A percentile compares a stretch with the other conserved stretches of the same genome.
Conservation (phyloP, 2,329 filamentous ascomycete species). For the Aspergillus piperis region DNA sequence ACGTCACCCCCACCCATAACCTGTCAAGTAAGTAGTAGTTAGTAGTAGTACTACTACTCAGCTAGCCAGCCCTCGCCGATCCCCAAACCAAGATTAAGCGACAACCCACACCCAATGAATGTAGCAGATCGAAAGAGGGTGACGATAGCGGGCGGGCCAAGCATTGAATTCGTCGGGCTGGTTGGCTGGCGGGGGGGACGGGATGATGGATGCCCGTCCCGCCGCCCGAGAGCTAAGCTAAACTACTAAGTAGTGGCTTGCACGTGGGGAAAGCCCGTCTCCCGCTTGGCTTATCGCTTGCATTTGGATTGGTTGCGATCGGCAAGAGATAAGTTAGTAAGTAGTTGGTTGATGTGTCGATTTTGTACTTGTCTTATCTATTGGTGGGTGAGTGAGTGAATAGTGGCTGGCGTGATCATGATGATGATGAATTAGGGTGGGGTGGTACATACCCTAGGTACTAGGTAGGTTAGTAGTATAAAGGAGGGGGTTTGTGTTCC, state of each 20-base stretch:
- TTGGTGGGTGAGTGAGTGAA: no score
- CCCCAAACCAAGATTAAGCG: neutral
- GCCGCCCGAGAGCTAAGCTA: neutral
- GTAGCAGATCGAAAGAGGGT: neutral
- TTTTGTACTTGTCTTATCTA: no score
- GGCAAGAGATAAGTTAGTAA: no score
- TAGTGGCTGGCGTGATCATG: no score
- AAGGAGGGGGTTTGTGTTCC: no score
- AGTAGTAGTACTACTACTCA: no score
- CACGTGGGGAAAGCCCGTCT: neutral
- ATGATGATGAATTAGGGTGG: no score
- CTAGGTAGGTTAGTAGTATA: no score
- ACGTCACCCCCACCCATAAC: neutral
- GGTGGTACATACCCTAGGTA: no score
- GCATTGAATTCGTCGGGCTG: neutral
- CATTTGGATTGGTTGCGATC: no score
- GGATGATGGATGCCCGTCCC: neutral
- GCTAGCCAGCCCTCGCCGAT: neutral
- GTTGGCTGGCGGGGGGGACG: neutral
- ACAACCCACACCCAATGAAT: neutral
- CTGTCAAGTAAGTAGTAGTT: no score
- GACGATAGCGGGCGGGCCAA: conserved; percentile 1
- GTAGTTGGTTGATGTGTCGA: neutral
- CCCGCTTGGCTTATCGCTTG: neutral
- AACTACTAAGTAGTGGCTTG: neutral